Evolutionary conservation across 352 stramenopile species (phyloP), one percentile per base, ranked within the genome.

Genomic region (Pythium volutum): DNA sequence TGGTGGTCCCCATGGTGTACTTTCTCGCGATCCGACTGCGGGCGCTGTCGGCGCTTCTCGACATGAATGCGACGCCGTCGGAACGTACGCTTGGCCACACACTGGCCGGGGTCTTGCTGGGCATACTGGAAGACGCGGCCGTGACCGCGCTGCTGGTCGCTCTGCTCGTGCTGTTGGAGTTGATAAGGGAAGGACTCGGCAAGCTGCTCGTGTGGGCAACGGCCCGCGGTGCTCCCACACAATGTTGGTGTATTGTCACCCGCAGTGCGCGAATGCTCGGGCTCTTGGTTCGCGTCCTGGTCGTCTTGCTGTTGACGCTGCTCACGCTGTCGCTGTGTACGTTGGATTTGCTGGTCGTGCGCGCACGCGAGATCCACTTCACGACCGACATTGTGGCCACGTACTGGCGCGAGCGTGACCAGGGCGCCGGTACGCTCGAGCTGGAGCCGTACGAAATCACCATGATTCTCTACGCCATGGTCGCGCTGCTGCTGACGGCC

Each of bases 311-410:
- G 14, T 7, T 73, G 5, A 38, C 74, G 6, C 72, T 66, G n/a
- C 63, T 72, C 23, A 4, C 59, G 0, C 59, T 71, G 14, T 52
- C 43, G 11, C 62, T 71, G 6, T 73, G 79, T 38, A 59, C 65
- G 0, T 68, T 67, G 0, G 75, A 87, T 50, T 43, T 71, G 26
- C 49, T 87, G 55, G 57, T 85, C n/a, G 52, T 87, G 42, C 69
- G 67, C 2, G 59, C 70, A 1, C 71, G 74, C 0, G 47, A 69
- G 10, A 73, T 85, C 64, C 75, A 74, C 20, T 87, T 87, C 58
- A 85, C 77, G 31, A 77, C 79, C 20, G 75, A 83, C 22, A 66
- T 81, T 16, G 66, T 83, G 14, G 54, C 51, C 0, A 75, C 72
- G 57, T 77, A 76, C 29, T 62, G 73, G 10, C 66, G 72, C 34